Evolutionary conservation across 257 asterid species (phyloP), one percentile per base, ranked within the genome.

Genomic region (Primulina huaijiensis): DNA sequence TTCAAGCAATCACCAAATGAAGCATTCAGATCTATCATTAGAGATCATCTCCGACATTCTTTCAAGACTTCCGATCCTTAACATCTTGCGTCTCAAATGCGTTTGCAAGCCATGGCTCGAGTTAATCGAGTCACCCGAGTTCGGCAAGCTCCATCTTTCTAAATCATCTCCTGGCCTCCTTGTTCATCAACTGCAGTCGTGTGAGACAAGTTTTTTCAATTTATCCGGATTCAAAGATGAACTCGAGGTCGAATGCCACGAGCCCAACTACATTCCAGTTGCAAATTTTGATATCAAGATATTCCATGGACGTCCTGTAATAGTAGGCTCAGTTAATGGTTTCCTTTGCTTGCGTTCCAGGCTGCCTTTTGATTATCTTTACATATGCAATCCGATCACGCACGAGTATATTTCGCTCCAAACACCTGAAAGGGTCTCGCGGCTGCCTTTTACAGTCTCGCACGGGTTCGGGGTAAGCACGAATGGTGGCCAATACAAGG

Each of bases 391-490:
- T 70, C 88, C 85, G 2, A 78, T 69, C 70, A 77, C 74, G 2
- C 78, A 77, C 0, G 83, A 80, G 3, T 80, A 65, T 29, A 71
- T 78, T 33, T 10, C 68, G 6, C 69, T 85, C 55, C 81, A 72
- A 3, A 10, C 6, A 29, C 79, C 67, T 3, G 68, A 56, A 20
- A 73, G 77, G 2, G 14, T 3, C 0, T 23, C 25, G 16, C 37
- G 10, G 0, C 72, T 64, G 59, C 83, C 78, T 14, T 52, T 46
- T 16, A 21, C 6, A 10, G 71, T 60, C 35, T 71, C 73, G 0
- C 75, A 77, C 11, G 92, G 92, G 57, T 80, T 86, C 6, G 89
- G 92, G 2, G 68, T 34, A 16, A 80, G 84, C 72, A 56, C 62
- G 46, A 11, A 4, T 2, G 74, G 23, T 16, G 52, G 72, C 38